A percentile compares a stretch with the other conserved stretches of the same genome.
Conservation (phyloP, 2,329 filamentous ascomycete genomes). For the Aspergillus sp. region DNA sequence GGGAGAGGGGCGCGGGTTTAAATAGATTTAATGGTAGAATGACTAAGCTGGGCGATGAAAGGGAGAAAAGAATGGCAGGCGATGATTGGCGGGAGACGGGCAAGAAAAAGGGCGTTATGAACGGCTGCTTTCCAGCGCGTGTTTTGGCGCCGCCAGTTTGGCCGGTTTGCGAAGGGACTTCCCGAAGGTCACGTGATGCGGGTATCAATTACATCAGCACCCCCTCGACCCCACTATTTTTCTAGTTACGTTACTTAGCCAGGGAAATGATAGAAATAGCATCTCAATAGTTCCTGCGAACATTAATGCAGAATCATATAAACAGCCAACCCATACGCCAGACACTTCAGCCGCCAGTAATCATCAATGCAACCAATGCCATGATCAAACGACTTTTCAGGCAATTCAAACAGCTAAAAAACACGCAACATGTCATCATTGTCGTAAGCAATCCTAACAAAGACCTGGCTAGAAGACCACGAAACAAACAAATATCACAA, state of each 20-base stretch:
- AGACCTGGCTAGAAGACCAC: too few relatives aligned
- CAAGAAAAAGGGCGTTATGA: slow-evolving; percentile 39
- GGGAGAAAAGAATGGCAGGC: slow-evolving; percentile 20
- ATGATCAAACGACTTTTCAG: not conserved
- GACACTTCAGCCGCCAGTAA: not conserved
- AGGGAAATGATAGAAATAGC: too few relatives aligned
- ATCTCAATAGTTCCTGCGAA: too few relatives aligned
- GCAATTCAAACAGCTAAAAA: not conserved
- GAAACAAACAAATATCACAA: too few relatives aligned
- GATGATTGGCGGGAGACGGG: slow-evolving; percentile 33
- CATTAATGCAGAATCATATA: not conserved
- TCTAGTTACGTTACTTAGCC: too few relatives aligned
- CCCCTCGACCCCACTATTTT: too few relatives aligned
- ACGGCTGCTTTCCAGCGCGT: slow-evolving; percentile 35
- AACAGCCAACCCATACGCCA: not conserved
- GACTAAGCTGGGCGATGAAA: slow-evolving; percentile 27
- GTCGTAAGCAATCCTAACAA: not conserved
- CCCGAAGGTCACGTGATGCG: not conserved
- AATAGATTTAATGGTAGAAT: slow-evolving; percentile 24
- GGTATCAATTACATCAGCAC: not conserved
- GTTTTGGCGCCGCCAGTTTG: slow-evolving; percentile 15
- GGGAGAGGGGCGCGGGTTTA: slow-evolving; percentile 23
- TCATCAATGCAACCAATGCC: not conserved
- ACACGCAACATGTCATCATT: not conserved
- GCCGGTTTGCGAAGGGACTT: not conserved